Percentiles rank a stretch among this genome's conserved stretches.
Conservation (phyloP, 2,329 filamentous ascomycete genomes). For the Seiridium cupressi region DNA sequence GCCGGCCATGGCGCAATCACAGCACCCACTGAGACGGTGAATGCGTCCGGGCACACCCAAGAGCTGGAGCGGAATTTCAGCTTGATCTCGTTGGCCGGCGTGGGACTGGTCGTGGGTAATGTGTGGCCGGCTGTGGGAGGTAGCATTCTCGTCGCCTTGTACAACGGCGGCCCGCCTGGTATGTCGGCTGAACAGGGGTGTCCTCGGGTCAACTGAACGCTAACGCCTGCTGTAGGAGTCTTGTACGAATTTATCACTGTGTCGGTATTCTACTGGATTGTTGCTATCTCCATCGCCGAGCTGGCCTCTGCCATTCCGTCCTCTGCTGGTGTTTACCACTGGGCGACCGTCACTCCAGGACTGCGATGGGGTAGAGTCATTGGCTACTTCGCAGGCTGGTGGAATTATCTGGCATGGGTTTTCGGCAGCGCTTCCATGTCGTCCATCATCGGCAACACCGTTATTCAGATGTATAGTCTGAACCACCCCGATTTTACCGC, state of each 20-base stretch:
- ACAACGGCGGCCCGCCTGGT: slow-evolving; percentile 57
- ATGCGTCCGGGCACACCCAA: slow-evolving; percentile 10
- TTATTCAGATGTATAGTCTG: slow-evolving; percentile 42
- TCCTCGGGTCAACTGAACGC: neutral
- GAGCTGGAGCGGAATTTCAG: slow-evolving; percentile 9
- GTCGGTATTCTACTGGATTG: slow-evolving; percentile 53
- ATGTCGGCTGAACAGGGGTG: neutral
- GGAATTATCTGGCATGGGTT: slow-evolving; percentile 42
- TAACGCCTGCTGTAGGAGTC: slow-evolving; percentile 37
- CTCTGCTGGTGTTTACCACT: slow-evolving; percentile 60
- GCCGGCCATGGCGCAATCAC: neutral
- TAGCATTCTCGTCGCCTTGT: slow-evolving; percentile 43
- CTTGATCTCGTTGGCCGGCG: slow-evolving; percentile 8
- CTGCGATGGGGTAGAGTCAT: slow-evolving; percentile 48
- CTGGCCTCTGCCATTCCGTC: slow-evolving; percentile 62
- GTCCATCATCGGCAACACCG: slow-evolving; percentile 37
- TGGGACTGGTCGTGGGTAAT: slow-evolving; percentile 11
- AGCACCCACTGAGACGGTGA: neutral
- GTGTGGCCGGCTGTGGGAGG: slow-evolving; percentile 32
- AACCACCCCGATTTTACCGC: slow-evolving; percentile 35
- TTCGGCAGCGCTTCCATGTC: slow-evolving; percentile 38
- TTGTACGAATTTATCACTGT: slow-evolving; percentile 58
- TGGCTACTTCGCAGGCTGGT: slow-evolving; percentile 44
- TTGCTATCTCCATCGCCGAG: slow-evolving; percentile 59
- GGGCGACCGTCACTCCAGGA: slow-evolving; percentile 58